Evolutionary conservation across 768 basidiomycete genomes (phyloP).

Genomic region (Boletus vinaceobasis): DNA sequence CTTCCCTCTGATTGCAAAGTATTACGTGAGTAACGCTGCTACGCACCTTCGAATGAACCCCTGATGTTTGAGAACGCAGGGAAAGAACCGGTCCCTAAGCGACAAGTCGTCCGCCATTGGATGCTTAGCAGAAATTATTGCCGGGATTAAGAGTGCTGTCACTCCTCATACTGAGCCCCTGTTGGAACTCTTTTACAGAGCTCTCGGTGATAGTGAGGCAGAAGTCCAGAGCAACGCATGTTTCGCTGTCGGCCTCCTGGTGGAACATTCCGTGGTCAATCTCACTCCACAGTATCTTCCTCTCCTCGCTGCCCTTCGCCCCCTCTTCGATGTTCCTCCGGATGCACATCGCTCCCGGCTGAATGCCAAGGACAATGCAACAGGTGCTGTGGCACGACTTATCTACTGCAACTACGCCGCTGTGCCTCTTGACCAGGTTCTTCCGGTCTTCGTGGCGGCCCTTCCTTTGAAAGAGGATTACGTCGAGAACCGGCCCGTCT

Average conservation of each 20-base stretch:
- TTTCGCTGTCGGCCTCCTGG: conserved; percentile 87
- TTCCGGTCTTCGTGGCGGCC: conserved; percentile 77
- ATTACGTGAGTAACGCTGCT: conserved; percentile 62
- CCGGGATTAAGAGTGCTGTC: conserved; percentile 82
- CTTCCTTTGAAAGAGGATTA: conserved; percentile 86
- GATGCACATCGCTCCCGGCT: conserved; percentile 62
- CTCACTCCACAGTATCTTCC: conserved; percentile 76
- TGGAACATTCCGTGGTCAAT: conserved; percentile 82
- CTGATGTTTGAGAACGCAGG: conserved; percentile 40
- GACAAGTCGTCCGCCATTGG: conserved; percentile 94
- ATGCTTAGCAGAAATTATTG: conserved; percentile 91
- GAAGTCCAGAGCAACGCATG: conserved; percentile 97
- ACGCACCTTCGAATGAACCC: neutral
- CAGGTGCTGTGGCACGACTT: conserved; percentile 86
- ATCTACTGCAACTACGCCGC: conserved; percentile 75
- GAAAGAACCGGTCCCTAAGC: conserved; percentile 79
- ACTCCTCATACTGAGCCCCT: conserved; percentile 82
- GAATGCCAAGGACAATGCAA: conserved; percentile 96
- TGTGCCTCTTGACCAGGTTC: conserved; percentile 86
- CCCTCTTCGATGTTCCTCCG: conserved; percentile 67
- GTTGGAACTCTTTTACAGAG: conserved; percentile 79
- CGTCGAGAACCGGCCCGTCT: conserved; percentile 87
- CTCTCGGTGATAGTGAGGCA: conserved; percentile 78
- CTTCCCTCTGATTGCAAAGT: conserved; percentile 86
- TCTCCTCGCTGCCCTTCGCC: conserved; percentile 75